Percentiles rank a stretch among this genome's conserved stretches.
Conservation (phyloP, 306 rosid species). For the Cucumis melo region DNA sequence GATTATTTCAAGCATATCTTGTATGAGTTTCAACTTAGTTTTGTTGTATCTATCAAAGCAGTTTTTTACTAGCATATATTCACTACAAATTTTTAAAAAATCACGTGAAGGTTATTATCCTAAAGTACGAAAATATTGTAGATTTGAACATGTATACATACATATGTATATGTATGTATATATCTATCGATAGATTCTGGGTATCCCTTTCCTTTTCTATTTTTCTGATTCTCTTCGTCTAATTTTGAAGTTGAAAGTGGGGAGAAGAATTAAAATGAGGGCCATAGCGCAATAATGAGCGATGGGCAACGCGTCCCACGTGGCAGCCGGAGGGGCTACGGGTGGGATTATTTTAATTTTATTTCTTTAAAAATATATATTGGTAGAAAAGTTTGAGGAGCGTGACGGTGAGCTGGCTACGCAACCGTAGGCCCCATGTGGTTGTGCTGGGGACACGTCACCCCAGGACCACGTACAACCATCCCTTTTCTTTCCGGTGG, state of each 20-base stretch:
- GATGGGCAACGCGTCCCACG: neutral
- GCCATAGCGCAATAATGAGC: neutral
- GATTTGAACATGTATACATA: no score
- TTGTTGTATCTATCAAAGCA: no score
- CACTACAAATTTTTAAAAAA: no score
- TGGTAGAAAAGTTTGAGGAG: neutral
- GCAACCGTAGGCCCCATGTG: neutral
- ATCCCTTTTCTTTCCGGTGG: neutral
- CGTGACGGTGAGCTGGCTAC: conserved; percentile 10
- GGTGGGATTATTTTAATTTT: neutral
- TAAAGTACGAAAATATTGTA: no score
- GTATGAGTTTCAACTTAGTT: no score
- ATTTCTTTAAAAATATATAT: neutral
- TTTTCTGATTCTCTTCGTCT: neutral
- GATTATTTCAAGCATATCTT: no score
- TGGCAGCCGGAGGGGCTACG: neutral
- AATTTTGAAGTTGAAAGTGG: neutral
- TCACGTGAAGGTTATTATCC: no score
- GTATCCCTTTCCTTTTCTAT: neutral
- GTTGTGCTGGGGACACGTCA: conserved; percentile 4
- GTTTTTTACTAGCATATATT: no score
- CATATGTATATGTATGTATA: no score
- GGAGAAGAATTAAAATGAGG: neutral
- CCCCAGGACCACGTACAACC: neutral
- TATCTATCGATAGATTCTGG: neutral